These are phyloP conservation scores for Vitis riparia DNA, from an alignment of 164 flowering plant genomes.

Conservation along the genomic window DNA sequence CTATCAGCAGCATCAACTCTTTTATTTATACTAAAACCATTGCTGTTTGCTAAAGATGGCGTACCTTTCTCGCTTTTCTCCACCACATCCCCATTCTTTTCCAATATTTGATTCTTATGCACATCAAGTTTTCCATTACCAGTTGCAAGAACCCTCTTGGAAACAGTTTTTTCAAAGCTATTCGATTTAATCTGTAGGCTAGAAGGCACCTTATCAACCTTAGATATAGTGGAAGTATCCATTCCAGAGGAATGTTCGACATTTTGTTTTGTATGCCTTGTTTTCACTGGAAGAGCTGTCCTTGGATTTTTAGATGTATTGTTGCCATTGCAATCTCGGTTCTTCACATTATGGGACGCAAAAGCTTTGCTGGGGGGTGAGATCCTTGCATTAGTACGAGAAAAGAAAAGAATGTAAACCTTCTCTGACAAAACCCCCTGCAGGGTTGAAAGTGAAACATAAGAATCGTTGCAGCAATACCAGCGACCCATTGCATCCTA, in stretches of 20 bases:
- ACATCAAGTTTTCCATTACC: constrained; percentile 38
- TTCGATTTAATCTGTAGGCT: constrained; percentile 34
- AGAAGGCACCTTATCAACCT: constrained; percentile 43
- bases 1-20: constrained; percentile 6
- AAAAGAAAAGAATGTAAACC: constrained; percentile 89
- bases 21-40: constrained; percentile 24
- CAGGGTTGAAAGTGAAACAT: constrained; percentile 64
- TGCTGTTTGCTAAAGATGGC: constrained; percentile 1
- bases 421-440: constrained; percentile 92
- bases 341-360: constrained; percentile 48
- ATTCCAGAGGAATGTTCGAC: constrained; percentile 27
- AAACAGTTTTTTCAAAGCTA: constrained; percentile 28
- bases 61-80: constrained; percentile 21
- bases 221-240: constrained; percentile 21
- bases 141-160: constrained; percentile 35
- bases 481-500: constrained; percentile 89
- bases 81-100: constrained; percentile 20
- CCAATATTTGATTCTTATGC: constrained; percentile 25
- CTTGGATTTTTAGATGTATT: constrained; percentile 24
- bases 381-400: constrained; percentile 71
- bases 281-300: constrained; percentile 25
- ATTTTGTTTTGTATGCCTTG: constrained; percentile 21
- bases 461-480: constrained; percentile 96
- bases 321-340: constrained; percentile 46
- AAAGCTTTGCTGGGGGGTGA: constrained; percentile 24